Percentiles rank a stretch among this genome's conserved stretches.
These are phyloP conservation scores for Capronia americana DNA, from an alignment of 2,329 filamentous ascomycete genomes.

Conservation along the genomic window DNA sequence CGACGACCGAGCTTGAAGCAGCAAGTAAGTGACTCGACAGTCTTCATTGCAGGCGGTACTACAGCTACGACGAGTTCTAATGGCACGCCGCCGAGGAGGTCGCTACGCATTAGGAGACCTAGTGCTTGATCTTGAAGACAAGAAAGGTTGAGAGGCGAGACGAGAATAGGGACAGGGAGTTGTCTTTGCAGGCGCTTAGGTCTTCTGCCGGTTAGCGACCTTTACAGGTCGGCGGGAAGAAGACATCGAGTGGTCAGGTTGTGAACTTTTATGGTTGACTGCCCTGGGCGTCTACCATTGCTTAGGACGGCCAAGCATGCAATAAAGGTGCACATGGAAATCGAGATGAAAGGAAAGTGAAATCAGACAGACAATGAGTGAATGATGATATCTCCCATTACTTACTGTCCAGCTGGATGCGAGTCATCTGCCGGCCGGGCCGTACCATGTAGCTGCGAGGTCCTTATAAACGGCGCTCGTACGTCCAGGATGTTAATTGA, in stretches of 20 bases:
- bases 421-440: too few species aligned
- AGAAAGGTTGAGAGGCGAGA: neutral
- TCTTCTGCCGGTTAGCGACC: neutral
- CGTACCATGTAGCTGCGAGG: neutral
- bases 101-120: constrained; percentile 24
- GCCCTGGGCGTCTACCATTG: neutral
- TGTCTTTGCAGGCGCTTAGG: neutral
- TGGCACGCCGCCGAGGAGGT: constrained; percentile 28
- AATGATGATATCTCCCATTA: neutral
- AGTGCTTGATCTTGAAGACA: constrained; percentile 17
- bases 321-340: neutral
- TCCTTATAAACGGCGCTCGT: neutral
- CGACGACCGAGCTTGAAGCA: constrained; percentile 21
- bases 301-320: neutral
- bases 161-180: neutral
- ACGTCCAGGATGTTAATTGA: neutral
- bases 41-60: constrained; percentile 21
- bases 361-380: neutral
- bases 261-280: neutral
- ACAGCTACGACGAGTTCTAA: constrained; percentile 1
- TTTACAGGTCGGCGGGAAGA: neutral
- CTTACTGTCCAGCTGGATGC: too few species aligned
- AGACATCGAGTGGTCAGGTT: neutral
- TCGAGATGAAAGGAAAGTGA: neutral
- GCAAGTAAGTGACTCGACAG: constrained; percentile 29